phyloP scores from a whole-genome alignment of 768 basidiomycete genomes.

The Mycena venus region DNA sequence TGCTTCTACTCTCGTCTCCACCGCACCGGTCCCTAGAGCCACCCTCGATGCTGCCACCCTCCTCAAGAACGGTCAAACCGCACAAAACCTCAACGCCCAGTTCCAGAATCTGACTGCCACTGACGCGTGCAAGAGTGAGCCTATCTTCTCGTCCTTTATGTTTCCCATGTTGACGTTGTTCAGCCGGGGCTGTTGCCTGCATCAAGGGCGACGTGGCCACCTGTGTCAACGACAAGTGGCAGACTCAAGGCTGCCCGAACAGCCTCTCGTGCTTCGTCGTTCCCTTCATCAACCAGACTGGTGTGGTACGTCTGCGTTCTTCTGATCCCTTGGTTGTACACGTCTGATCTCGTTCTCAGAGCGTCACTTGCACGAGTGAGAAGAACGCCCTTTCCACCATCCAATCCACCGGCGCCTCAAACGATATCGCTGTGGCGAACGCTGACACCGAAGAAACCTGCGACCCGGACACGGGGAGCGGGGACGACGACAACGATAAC shows the following conservation, averaged over 20 bases:
- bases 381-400: conserved; percentile 62
- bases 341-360: conserved; percentile 41
- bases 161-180: neutral
- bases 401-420: conserved; percentile 59
- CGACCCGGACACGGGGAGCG: neutral
- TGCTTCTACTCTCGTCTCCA: conserved; percentile 41
- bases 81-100: conserved; percentile 64
- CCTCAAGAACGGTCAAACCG: conserved; percentile 61
- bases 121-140: conserved; percentile 62
- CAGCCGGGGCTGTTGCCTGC: conserved; percentile 63
- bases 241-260: conserved; percentile 50
- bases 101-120: conserved; percentile 55
- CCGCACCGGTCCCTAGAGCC: conserved; percentile 48
- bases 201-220: conserved; percentile 52
- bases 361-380: conserved; percentile 66
- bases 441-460: conserved; percentile 26
- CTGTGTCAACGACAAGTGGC: conserved; percentile 60
- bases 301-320: conserved; percentile 57
- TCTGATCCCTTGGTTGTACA: neutral
- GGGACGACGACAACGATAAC: neutral
- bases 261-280: conserved; percentile 65
- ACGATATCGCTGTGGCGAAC: conserved; percentile 51
- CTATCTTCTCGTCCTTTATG: neutral
- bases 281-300: conserved; percentile 56
- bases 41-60: conserved; percentile 57